Percentiles rank a stretch among this genome's conserved stretches.
Conservation (phyloP, 2,329 filamentous ascomycete genomes). For the Aspergillus brunneoviolaceus region DNA sequence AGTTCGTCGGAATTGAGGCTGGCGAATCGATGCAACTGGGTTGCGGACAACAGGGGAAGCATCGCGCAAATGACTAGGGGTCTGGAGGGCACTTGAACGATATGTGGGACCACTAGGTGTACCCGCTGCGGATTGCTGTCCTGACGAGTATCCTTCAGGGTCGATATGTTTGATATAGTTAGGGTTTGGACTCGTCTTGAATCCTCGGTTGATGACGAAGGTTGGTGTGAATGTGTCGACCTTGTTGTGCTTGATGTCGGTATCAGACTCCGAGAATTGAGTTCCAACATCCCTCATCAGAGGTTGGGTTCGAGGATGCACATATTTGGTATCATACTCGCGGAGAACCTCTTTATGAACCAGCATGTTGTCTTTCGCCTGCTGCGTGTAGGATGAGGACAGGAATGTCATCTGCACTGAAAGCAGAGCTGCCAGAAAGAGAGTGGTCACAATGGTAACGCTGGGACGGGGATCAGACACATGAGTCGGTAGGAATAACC, state of each 20-base stretch:
- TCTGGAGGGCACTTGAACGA: constrained; percentile 34
- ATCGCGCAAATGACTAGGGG: constrained; percentile 49
- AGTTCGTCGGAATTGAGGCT: constrained; percentile 54
- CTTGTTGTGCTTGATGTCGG: constrained; percentile 49
- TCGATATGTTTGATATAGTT: constrained; percentile 74
- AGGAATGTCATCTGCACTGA: constrained; percentile 75
- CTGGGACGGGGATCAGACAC: constrained; percentile 77
- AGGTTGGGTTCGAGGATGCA: constrained; percentile 83
- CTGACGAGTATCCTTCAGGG: constrained; percentile 55
- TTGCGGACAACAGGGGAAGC: constrained; percentile 44
- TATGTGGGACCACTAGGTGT: constrained; percentile 43
- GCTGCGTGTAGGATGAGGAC: constrained; percentile 73
- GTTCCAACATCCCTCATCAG: constrained; percentile 75
- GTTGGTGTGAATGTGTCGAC: constrained; percentile 64
- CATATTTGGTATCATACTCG: constrained; percentile 95
- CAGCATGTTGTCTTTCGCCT: constrained; percentile 78
- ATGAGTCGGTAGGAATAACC: constrained; percentile 77
- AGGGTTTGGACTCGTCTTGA: constrained; percentile 78
- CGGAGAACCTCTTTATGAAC: constrained; percentile 90
- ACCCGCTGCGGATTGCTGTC: constrained; percentile 43
- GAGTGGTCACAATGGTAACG: constrained; percentile 77
- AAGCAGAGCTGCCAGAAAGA: constrained; percentile 73
- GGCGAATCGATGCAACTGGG: constrained; percentile 50
- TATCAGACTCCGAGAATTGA: constrained; percentile 61
- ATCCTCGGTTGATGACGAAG: constrained; percentile 68